Percentiles rank a stretch among this genome's conserved stretches.
Conservation (phyloP, 1,139 yeast genomes). For the Yamadazyma sp. region DNA sequence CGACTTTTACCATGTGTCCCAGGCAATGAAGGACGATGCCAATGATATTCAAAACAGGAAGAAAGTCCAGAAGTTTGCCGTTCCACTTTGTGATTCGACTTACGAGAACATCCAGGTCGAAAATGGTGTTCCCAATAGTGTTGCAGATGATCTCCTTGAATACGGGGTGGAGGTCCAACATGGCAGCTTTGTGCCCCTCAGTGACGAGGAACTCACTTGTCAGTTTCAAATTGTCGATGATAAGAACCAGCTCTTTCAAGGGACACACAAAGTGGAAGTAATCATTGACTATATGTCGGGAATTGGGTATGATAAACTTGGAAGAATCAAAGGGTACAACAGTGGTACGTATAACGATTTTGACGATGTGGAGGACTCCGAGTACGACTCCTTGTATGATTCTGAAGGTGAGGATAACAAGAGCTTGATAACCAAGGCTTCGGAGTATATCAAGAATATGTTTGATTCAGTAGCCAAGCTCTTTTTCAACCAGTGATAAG, state of each 20-base stretch:
- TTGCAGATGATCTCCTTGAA: constrained; percentile 46
- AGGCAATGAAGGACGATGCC: constrained; percentile 26
- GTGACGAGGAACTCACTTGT: constrained; percentile 37
- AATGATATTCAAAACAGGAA: constrained; percentile 24
- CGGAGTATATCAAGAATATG: constrained; percentile 9
- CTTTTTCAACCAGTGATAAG: constrained; percentile 3
- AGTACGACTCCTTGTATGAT: neutral
- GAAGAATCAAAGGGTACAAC: constrained; percentile 11
- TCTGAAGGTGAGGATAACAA: constrained; percentile 1
- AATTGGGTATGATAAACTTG: constrained; percentile 9
- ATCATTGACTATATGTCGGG: constrained; percentile 23
- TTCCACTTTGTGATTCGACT: constrained; percentile 41
- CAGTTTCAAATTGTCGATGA: constrained; percentile 34
- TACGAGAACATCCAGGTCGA: constrained; percentile 57
- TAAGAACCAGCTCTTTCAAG: constrained; percentile 33
- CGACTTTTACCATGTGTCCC: constrained; percentile 24
- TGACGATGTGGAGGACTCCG: constrained; percentile 4
- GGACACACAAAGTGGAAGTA: constrained; percentile 19
- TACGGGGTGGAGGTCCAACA: constrained; percentile 43
- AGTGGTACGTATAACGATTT: constrained; percentile 16
- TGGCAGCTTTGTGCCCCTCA: constrained; percentile 50
- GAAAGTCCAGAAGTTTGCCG: constrained; percentile 23
- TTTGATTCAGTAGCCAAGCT: constrained; percentile 9
- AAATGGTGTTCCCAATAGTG: constrained; percentile 45
- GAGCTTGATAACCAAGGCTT: constrained; percentile 8